Conservation (phyloP, 2,329 filamentous ascomycete genomes). For the Microcera coccophila region DNA sequence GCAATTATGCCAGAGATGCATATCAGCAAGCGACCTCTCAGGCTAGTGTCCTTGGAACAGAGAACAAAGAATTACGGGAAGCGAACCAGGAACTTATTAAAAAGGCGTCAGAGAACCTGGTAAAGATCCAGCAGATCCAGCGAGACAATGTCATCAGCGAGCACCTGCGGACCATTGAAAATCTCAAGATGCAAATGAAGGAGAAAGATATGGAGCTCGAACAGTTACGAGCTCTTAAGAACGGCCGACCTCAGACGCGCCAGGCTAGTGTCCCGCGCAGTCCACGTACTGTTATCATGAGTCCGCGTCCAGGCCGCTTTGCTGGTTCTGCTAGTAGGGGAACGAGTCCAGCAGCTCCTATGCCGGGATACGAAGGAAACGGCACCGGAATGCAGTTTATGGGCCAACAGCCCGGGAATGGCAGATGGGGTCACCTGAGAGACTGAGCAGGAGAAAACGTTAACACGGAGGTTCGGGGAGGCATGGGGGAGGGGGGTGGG, state of each 20-base stretch:
- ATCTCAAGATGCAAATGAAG: constrained; percentile 40
- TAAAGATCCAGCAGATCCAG: constrained; percentile 47
- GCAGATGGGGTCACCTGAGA: constrained; percentile 44
- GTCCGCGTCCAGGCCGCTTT: constrained; percentile 39
- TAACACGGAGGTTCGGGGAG: not conserved
- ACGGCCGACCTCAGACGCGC: constrained; percentile 52
- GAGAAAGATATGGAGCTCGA: constrained; percentile 54
- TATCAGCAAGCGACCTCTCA: constrained; percentile 57
- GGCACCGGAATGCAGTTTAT: constrained; percentile 39
- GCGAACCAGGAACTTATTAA: constrained; percentile 39
- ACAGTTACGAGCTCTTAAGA: constrained; percentile 46
- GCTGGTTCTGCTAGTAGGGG: constrained; percentile 45
- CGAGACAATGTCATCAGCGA: constrained; percentile 32
- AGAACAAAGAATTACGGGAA: constrained; percentile 45
- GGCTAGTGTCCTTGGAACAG: constrained; percentile 41
- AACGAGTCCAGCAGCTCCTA: constrained; percentile 45
- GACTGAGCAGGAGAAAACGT: constrained; percentile 25
- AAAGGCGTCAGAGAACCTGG: constrained; percentile 43
- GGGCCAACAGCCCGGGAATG: constrained; percentile 35
- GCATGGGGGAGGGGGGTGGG: not conserved
- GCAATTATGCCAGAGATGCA: constrained; percentile 53
- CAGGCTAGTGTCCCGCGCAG: constrained; percentile 55
- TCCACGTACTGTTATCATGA: constrained; percentile 52
- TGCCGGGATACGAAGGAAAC: constrained; percentile 29
- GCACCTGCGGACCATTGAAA: constrained; percentile 37